Evolutionary conservation across 257 asterid genomes (phyloP), one percentile per base, ranked within the genome.

Genomic region (Nicotiana paniculata): DNA sequence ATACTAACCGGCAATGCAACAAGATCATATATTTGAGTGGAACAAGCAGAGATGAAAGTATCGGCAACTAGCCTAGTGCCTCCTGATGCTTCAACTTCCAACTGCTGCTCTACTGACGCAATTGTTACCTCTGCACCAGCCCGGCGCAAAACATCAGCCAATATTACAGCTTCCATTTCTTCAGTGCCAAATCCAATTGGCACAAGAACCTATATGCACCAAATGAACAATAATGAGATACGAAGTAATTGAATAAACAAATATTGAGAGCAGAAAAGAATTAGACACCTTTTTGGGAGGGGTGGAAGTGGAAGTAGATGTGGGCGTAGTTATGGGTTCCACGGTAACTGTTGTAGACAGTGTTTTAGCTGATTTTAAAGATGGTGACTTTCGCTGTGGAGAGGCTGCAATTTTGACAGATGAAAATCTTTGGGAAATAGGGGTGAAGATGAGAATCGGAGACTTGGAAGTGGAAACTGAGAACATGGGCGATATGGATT

Each of bases 91-190:
- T 93, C 94, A 76, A 94, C 93, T 88, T 86, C 95, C 77, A 96
- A 88, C 77, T 90, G 87, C 86, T 86, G 93, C 92, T 96, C 99
- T 74, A 96, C 98, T 17, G 99, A 96, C 11, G 99, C 99, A 64
- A 96, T 85, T 6, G 91, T 96, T 84, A 96, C 99, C 61, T 85
- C 86, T 1, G 99, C 98, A 28, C 99, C 98, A 1, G 98, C 97
- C 66, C 97, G 93, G 82, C 99, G 93, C 65, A 96, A 88, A 43
- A 96, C 91, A 88, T 88, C 93, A 79, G 88, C 85, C 80, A 94
- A 82, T 86, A 91, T 93, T 81, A 96, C 98, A 43, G 94, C 97
- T 85, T 96, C 99, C 97, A 94, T 94, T 90, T 96, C 98, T 78
- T 94, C 99, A 6, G 98, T 89, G 58, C 98, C 98, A 69, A 89